Base-by-base conservation (phyloP, 768 basidiomycete species). In the Lyophyllum semitale region DNA sequence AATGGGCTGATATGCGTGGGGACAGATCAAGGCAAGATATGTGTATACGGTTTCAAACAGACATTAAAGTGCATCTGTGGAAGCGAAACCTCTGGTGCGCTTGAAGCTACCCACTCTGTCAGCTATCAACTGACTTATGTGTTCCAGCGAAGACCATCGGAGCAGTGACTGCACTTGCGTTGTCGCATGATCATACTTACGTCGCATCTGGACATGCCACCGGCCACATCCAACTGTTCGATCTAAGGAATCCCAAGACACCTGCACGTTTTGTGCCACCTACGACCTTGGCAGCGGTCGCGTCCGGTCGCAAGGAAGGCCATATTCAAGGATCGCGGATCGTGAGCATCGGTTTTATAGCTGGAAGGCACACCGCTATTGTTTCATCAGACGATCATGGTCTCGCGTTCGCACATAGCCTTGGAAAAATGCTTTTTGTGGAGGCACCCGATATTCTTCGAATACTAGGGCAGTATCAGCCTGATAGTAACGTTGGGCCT, bases 101-200 rank as follows among this genome's bases (percentile, higher is more conserved):
- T 37, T 23, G 38, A 42, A 38, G 18, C 47, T 53, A 22, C 18
- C 56, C 54, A 25, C 35, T 13, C 42, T 43, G 20, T 30, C 1
- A 45, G 30, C 18, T 47, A 18, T 47, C 51, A 33, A 63, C 51
- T 62, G 60, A 58, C 63, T 68, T 57, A 54, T 55, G 35, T 29
- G 22, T 41, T 55, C 47, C 70, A 90, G 89, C 77, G 38, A 85
- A 76, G 62, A 70, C 72, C 3, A 72, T 87, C 9, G 93, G 93
- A 18, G 71, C 91, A 13, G 90, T 94, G 8, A 95, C 91, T n/a
- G 90, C 95, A 1, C 71, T 99, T 13, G 88, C 93, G 0, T 75
- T 99, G 43, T 97, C 95, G 8, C 86, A 92, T 63, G 97, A 99
- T 66, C 93, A 94, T 62, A 98, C 95, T 1, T 97, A 87, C 68